phyloP scores from a whole-genome alignment of 2,329 filamentous ascomycete species.

The Aspergillus sp. region DNA sequence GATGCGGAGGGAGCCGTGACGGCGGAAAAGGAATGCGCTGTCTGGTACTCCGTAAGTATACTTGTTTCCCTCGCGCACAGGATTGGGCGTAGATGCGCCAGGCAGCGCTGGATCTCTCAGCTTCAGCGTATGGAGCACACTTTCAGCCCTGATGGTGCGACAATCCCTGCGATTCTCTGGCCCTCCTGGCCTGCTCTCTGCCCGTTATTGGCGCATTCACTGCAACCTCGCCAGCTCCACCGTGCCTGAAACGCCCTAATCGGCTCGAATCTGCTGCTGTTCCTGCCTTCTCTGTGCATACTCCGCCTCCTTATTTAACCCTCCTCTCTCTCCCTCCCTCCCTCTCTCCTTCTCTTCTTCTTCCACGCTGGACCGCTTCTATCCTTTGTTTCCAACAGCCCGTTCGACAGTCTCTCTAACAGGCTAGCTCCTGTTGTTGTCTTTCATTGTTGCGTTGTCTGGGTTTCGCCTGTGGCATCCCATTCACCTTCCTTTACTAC shows the following conservation, averaged over 20 bases:
- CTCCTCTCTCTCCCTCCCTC: slow-evolving; percentile 5
- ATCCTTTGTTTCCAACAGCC: slow-evolving; percentile 12
- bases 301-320: slow-evolving; percentile 10
- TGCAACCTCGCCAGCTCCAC: background rate
- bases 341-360: slow-evolving; percentile 8
- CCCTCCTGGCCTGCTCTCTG: too few relatives aligned
- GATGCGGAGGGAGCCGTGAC: slow-evolving; percentile 3
- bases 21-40: background rate
- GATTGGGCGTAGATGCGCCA: too few relatives aligned
- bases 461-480: slow-evolving; percentile 25
- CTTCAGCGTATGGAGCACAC: too few relatives aligned
- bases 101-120: too few relatives aligned
- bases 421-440: slow-evolving; percentile 28
- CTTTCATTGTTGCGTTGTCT: slow-evolving; percentile 19
- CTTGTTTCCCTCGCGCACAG: too few relatives aligned
- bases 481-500: slow-evolving; percentile 17
- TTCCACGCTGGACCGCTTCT: slow-evolving; percentile 16
- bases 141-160: too few relatives aligned
- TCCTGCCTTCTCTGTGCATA: slow-evolving; percentile 10
- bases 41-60: background rate
- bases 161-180: too few relatives aligned
- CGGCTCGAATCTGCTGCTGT: slow-evolving; percentile 1
- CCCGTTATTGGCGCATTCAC: too few relatives aligned
- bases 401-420: slow-evolving; percentile 18
- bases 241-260: background rate